Percentiles rank a stretch among this genome's conserved stretches.
phyloP scores from a whole-genome alignment of 495 filamentous ascomycete genomes.

The Penicillium atrosanguineum region DNA sequence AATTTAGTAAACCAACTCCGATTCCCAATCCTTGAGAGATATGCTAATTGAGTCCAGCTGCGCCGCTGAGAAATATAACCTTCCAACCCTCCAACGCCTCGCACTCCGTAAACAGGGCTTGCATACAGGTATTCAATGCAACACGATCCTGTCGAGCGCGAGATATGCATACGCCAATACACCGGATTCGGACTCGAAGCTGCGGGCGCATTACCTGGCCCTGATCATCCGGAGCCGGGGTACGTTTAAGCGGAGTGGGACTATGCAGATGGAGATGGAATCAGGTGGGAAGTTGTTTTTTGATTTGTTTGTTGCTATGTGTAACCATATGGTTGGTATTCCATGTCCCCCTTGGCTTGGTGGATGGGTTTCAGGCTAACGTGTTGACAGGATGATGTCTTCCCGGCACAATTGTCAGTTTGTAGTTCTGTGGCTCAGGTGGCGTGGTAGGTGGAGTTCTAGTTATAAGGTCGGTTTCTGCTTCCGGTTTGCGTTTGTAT shows the following conservation, averaged over 20 bases:
- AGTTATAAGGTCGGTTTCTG: neutral
- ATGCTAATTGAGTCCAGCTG: slow-evolving; percentile 45
- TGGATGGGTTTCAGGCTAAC: neutral
- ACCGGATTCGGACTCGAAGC: slow-evolving; percentile 80
- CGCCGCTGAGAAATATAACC: slow-evolving; percentile 74
- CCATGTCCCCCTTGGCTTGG: slow-evolving; percentile 3
- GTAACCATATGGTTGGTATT: slow-evolving; percentile 72
- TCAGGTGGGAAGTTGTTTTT: slow-evolving; percentile 84
- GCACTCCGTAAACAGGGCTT: slow-evolving; percentile 84
- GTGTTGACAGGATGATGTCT: slow-evolving; percentile 24
- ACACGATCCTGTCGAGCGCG: slow-evolving; percentile 78
- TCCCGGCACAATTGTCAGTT: slow-evolving; percentile 14
- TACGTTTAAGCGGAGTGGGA: slow-evolving; percentile 90
- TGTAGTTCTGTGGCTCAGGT: slow-evolving; percentile 16
- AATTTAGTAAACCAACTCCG: slow-evolving; percentile 57
- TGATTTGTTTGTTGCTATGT: slow-evolving; percentile 89
- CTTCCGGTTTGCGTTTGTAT: slow-evolving; percentile 6
- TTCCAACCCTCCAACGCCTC: slow-evolving; percentile 79
- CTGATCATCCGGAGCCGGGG: slow-evolving; percentile 80
- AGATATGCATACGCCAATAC: slow-evolving; percentile 88
- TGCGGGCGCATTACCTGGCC: slow-evolving; percentile 87
- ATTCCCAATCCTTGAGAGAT: neutral
- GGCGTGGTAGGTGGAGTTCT: slow-evolving; percentile 6
- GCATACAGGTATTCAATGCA: slow-evolving; percentile 75
- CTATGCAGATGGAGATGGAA: slow-evolving; percentile 97